Base-by-base conservation (phyloP, 2,329 filamentous ascomycete genomes). In the Arthrobotrys entomopaga region DNA sequence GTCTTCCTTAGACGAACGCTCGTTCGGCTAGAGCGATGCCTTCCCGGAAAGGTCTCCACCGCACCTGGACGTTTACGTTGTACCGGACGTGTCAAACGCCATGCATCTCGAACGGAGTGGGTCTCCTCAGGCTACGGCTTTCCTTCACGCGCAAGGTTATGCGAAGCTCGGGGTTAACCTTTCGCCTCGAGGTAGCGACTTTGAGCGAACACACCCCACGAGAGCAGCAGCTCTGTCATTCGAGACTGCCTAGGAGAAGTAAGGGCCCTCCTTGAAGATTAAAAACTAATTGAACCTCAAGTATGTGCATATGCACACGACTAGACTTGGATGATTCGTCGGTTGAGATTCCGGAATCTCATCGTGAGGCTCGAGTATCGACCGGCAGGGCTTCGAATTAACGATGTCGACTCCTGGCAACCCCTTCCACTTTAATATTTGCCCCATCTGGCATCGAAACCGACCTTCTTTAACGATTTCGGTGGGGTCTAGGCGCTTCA, bases 371-470 rank as follows among this genome's bases (percentile, higher is more conserved):
- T 60, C 38, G 49, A 65, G 54, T 22, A 49, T 49, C 42, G 24
- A 48, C 52, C 49, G 59, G 6, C 29, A 6, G 29, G 29, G 29
- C 29, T 34, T 43, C 19, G 42, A 54, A 56, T 19, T 34, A 40
- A 46, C 40, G 16, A 64, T 24, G n/a, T 13, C 24, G 16, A 10
- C n/a, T 19, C 2, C 13, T 20, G 46, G 19, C n/a, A 20, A 24
- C 48, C 49, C 60, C 60, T 65, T 40, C 61, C 40, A 73, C 61
- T 73, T 66, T 73, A 11, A 49, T 38, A 48, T 20, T 54, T 64
- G 19, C 29, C 43, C 11, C n/a, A 20, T 53, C 5, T 40, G 38
- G 48, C 16, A 5, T 34, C 29, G 29, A 34, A 34, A 10, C 7
- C 10, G 29, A 10, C 10, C 29, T 34, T 10, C 29, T 34, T 10